Conservation (phyloP, 2,329 filamentous ascomycete genomes). For the Fragosphaeria purpurea region DNA sequence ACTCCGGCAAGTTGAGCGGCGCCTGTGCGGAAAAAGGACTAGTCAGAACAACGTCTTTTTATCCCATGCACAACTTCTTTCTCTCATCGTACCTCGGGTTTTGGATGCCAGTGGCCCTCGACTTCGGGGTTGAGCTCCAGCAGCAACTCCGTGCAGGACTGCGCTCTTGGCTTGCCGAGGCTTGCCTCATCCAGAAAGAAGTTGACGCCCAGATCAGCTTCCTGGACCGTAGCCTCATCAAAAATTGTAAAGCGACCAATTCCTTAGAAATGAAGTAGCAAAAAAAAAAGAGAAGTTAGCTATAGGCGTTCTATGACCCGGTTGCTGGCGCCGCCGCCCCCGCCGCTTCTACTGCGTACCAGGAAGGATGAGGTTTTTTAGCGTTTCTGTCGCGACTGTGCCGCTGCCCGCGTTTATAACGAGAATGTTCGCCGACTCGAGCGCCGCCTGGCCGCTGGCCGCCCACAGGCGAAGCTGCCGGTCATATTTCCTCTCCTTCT, state of each 20-base stretch:
- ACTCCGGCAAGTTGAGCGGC: conserved; percentile 10
- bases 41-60: not conserved
- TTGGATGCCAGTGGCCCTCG: conserved; percentile 58
- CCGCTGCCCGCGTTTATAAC: conserved; percentile 82
- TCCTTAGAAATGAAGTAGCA: conserved; percentile 33
- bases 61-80: not conserved
- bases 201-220: conserved; percentile 85
- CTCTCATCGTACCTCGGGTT: conserved; percentile 28
- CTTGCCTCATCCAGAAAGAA: conserved; percentile 84
- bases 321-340: not conserved
- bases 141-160: conserved; percentile 66
- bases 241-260: conserved; percentile 88
- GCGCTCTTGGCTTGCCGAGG: conserved; percentile 66
- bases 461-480: conserved; percentile 93
- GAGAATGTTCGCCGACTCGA: conserved; percentile 87
- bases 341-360: conserved; percentile 31
- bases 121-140: conserved; percentile 91
- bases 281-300: conserved; percentile 12
- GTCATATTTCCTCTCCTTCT: conserved; percentile 75
- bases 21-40: not conserved
- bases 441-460: conserved; percentile 76
- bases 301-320: too few relatives aligned
- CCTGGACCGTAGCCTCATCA: conserved; percentile 65
- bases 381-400: conserved; percentile 76
- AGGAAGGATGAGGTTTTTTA: conserved; percentile 96